Percentiles rank a stretch among this genome's conserved stretches.
Conservation (phyloP, 2,329 filamentous ascomycete species). For the Rhytidhysteron rufulum region DNA sequence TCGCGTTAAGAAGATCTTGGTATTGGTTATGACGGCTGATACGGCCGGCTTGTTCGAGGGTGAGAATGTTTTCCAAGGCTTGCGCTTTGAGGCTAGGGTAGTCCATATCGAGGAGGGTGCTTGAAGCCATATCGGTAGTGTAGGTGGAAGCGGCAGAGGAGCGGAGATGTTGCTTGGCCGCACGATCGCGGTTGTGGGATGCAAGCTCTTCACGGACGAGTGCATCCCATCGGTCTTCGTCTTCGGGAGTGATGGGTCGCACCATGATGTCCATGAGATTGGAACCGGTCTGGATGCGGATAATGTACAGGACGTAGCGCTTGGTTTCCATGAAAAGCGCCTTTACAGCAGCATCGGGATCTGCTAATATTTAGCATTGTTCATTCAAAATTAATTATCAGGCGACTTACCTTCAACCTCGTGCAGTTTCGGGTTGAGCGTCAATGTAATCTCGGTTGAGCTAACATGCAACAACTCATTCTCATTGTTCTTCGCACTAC, state of each 20-base stretch:
- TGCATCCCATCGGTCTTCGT: slow-evolving; percentile 82
- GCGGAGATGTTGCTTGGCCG: slow-evolving; percentile 63
- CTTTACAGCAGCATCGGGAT: slow-evolving; percentile 90
- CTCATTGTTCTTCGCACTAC: slow-evolving; percentile 94
- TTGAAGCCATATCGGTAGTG: slow-evolving; percentile 45
- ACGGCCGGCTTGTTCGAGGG: slow-evolving; percentile 79
- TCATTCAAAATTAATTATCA: background rate
- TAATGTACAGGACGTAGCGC: slow-evolving; percentile 94
- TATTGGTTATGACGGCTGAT: slow-evolving; percentile 87
- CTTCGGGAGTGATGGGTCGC: slow-evolving; percentile 79
- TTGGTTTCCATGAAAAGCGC: slow-evolving; percentile 97
- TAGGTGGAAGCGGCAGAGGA: slow-evolving; percentile 89
- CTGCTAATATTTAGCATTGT: slow-evolving; percentile 41
- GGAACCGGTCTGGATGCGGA: slow-evolving; percentile 85
- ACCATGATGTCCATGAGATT: slow-evolving; percentile 95
- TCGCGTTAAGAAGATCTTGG: slow-evolving; percentile 96
- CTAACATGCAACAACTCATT: slow-evolving; percentile 85
- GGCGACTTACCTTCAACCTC: slow-evolving; percentile 63
- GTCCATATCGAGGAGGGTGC: slow-evolving; percentile 75
- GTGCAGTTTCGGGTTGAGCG: slow-evolving; percentile 82
- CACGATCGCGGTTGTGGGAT: slow-evolving; percentile 37
- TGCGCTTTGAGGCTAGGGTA: slow-evolving; percentile 92
- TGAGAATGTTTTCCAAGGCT: slow-evolving; percentile 89
- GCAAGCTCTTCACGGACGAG: slow-evolving; percentile 77
- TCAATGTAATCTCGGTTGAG: slow-evolving; percentile 85